These are phyloP conservation scores for Gardenia jasminoides DNA, from an alignment of 257 asterid species.

Conservation along the genomic window DNA sequence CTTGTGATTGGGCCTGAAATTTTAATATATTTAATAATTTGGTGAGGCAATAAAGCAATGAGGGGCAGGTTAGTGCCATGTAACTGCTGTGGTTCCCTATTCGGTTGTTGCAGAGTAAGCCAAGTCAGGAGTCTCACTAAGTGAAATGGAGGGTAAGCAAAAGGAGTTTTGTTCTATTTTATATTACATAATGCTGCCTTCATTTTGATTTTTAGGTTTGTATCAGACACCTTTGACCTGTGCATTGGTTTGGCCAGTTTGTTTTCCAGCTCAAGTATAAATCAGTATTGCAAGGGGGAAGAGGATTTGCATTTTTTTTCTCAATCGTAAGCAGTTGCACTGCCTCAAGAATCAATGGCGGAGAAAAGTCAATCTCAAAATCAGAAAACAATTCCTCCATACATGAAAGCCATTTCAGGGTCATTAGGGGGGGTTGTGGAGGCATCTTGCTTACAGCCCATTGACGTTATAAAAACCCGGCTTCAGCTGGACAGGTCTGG, in stretches of 20 bases:
- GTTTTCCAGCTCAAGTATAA: background rate
- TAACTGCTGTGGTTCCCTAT: no score
- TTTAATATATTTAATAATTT: no score
- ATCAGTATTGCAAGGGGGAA: background rate
- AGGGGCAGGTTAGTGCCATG: no score
- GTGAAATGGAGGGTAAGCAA: background rate
- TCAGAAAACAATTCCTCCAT: constrained; percentile 63
- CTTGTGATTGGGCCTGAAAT: no score
- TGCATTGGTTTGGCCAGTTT: background rate
- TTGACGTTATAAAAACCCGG: constrained; percentile 93
- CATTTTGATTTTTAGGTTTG: background rate
- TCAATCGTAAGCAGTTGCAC: background rate
- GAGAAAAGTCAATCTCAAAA: constrained; percentile 30
- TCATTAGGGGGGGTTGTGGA: constrained; percentile 91
- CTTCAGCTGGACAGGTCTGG: constrained; percentile 92
- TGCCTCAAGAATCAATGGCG: constrained; percentile 34
- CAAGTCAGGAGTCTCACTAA: no score
- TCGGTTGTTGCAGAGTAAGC: no score
- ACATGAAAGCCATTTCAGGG: constrained; percentile 88
- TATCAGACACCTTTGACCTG: background rate
- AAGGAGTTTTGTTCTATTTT: background rate
- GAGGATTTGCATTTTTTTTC: background rate
- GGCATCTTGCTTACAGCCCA: constrained; percentile 89
- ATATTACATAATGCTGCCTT: background rate
- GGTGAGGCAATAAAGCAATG: no score